Conservation (phyloP, 2,329 filamentous ascomycete species). For the Neocucurbitaria cava region DNA sequence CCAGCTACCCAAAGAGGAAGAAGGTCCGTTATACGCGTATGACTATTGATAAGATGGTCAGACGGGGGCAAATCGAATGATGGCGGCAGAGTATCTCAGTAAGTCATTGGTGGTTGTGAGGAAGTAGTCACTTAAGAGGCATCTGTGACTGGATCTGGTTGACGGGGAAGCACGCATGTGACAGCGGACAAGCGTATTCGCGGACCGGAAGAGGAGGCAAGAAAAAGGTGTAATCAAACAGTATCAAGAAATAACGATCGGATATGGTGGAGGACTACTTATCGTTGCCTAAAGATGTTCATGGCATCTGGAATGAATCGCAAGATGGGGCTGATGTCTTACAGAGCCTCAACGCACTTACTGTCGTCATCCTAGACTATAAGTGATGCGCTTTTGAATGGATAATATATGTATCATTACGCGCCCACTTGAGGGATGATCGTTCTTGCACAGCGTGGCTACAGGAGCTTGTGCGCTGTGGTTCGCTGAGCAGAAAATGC, state of each 20-base stretch:
- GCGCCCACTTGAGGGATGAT: slow-evolving; percentile 24
- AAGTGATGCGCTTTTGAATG: slow-evolving; percentile 18
- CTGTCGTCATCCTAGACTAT: slow-evolving; percentile 18
- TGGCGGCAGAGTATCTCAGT: not conserved
- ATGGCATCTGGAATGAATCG: not conserved
- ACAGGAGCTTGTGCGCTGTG: slow-evolving; percentile 20
- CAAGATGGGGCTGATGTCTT: slow-evolving; percentile 8
- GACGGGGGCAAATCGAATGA: not conserved
- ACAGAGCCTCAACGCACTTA: slow-evolving; percentile 17
- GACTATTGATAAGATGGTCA: slow-evolving; percentile 10
- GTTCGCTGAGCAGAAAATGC: slow-evolving; percentile 25
- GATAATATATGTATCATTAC: too few relatives aligned
- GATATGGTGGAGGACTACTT: slow-evolving; percentile 4
- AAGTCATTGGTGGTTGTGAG: slow-evolving; percentile 9
- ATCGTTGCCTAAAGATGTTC: slow-evolving; percentile 19
- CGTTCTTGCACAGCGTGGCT: slow-evolving; percentile 25
- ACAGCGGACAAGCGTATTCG: not conserved
- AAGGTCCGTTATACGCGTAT: slow-evolving; percentile 11
- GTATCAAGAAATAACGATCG: not conserved
- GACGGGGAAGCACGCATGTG: slow-evolving; percentile 11
- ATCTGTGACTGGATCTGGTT: not conserved
- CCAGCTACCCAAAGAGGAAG: slow-evolving; percentile 12
- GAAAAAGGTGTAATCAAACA: slow-evolving; percentile 10
- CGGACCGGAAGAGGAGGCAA: slow-evolving; percentile 6
- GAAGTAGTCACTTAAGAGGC: slow-evolving; percentile 1